Evolutionary conservation across 352 stramenopile genomes (phyloP).

Genomic region (Globisporangium nagaii): DNA sequence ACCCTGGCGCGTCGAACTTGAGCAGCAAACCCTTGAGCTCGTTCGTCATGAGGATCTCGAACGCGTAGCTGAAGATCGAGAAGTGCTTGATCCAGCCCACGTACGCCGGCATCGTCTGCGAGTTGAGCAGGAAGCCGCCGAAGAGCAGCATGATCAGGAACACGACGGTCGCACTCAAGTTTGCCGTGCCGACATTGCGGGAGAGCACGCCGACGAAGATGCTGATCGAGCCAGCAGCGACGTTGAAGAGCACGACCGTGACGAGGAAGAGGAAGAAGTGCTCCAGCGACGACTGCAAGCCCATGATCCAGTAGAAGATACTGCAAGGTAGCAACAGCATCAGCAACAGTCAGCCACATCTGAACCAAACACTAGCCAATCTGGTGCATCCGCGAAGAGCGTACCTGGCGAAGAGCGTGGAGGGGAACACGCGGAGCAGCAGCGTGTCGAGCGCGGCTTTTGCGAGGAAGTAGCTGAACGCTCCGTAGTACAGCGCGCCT

Average conservation of each 20-base stretch:
- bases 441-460: conserved; percentile 73
- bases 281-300: conserved; percentile 44
- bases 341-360: too few relatives aligned
- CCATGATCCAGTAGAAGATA: conserved; percentile 88
- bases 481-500: conserved; percentile 73
- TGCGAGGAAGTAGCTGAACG: conserved; percentile 75
- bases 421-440: conserved; percentile 65
- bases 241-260: conserved; percentile 78
- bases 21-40: conserved; percentile 71
- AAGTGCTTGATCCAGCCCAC: conserved; percentile 74
- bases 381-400: not conserved
- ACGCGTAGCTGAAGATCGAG: conserved; percentile 85
- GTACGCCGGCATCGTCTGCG: conserved; percentile 63
- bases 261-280: conserved; percentile 66
- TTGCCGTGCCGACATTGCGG: conserved; percentile 58
- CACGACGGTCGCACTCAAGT: conserved; percentile 62
- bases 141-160: conserved; percentile 82
- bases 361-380: too few relatives aligned
- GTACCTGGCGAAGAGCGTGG: conserved; percentile 62
- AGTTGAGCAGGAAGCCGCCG: conserved; percentile 84
- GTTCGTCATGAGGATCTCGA: conserved; percentile 85
- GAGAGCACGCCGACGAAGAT: conserved; percentile 68
- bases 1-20: conserved; percentile 72
- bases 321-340: conserved; percentile 10
- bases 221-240: conserved; percentile 69